phyloP scores from a whole-genome alignment of 768 basidiomycete genomes.

The Amanita subjunquillea region DNA sequence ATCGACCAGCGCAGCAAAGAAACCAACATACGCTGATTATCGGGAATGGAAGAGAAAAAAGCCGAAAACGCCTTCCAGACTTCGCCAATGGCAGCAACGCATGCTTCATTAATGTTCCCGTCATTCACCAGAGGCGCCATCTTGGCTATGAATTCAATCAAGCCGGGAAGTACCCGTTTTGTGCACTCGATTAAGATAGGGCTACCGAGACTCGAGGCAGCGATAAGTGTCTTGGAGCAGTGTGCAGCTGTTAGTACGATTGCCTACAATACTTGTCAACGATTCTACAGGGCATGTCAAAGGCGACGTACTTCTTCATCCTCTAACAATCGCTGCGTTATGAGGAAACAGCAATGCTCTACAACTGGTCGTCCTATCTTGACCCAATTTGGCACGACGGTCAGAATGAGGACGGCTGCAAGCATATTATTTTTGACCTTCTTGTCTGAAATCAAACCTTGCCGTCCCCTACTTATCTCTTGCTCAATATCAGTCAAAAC shows the following conservation, averaged over 20 bases:
- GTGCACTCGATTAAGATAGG: conserved; percentile 61
- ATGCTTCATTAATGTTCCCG: conserved; percentile 41
- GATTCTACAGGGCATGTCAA: not conserved
- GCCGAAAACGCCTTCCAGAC: conserved; percentile 72
- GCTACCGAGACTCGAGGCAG: conserved; percentile 59
- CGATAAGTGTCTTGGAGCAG: conserved; percentile 77
- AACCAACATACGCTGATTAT: conserved; percentile 48
- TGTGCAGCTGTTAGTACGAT: conserved; percentile 79
- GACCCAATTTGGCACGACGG: conserved; percentile 57
- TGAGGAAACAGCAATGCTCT: conserved; percentile 78
- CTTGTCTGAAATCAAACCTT: conserved; percentile 62
- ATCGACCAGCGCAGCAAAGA: not conserved
- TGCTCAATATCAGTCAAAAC: not conserved
- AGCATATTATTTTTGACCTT: conserved; percentile 90
- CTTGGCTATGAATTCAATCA: conserved; percentile 73
- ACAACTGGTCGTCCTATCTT: conserved; percentile 65
- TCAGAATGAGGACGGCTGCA: conserved; percentile 76
- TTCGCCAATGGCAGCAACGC: conserved; percentile 59
- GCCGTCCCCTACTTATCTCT: conserved; percentile 50
- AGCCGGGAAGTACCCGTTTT: conserved; percentile 62
- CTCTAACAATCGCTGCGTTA: conserved; percentile 71
- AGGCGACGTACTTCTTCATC: conserved; percentile 45
- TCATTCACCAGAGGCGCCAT: conserved; percentile 55
- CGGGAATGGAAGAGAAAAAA: conserved; percentile 45
- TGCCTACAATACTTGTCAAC: conserved; percentile 25